Evolutionary conservation across 768 basidiomycete genomes (phyloP), one percentile per base, ranked within the genome.

Genomic region (Pisolithus orientalis): DNA sequence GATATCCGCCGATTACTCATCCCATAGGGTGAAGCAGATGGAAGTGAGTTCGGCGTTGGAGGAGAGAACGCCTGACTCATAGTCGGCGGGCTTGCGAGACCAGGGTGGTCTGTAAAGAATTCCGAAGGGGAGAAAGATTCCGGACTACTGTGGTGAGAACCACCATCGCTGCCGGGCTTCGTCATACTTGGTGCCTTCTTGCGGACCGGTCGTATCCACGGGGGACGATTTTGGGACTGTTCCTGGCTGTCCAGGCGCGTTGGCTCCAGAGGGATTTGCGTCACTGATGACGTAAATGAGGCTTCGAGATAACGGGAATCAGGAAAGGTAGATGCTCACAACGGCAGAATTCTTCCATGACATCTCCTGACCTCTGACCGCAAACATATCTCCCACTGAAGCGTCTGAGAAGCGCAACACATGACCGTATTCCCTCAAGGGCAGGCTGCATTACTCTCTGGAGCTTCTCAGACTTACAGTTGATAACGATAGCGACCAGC

Each of bases 331-430:
- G 39, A 54, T 49, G 74, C 74, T 67, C 56, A 86, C 91, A 70
- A 65, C 93, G 83, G 72, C 94, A 95, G 67, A 94, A 94, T 67
- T 95, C 94, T 64, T 95, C 93, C 79, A 96, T 87, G 40, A 95
- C 77, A 69, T 95, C 94, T 28, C 92, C 91, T 44, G 88, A 91
- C 48, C 94, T 75, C 40, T 92, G 80, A 2, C 93, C 93, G 64
- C 94, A 95, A 21, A 95, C 82, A 70, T 96, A 96, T 44, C 92
- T 80, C 56, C 88, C 90, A 58, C 90, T 93, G 69, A 96, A 96
- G 34, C 91, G 77, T 51, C 90, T 73, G 53, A 95, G 70, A n/a
- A 96, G 75, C 4, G 87, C 87, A 7, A 95, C 88, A 61, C 92
- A 95, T 4, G 89, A 91, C 43, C 90, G 80, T 46, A 95, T 74